Percentiles rank a stretch among this genome's conserved stretches.
Conservation (phyloP, 2,329 filamentous ascomycete genomes). For the Paraphoma chrysanthemicola region DNA sequence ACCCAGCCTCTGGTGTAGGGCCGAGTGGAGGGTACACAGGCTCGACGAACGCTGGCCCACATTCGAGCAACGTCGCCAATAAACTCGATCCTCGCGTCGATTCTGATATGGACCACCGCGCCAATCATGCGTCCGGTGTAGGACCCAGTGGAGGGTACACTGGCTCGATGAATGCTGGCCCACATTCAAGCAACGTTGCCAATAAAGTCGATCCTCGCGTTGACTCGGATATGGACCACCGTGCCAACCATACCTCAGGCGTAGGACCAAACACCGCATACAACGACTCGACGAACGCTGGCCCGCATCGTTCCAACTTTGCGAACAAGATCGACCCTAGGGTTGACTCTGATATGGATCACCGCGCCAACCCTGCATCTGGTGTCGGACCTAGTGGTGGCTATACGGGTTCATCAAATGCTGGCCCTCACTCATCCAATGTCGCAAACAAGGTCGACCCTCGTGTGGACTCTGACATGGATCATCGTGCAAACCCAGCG, state of each 20-base stretch:
- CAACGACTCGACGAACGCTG: constrained; percentile 22
- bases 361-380: constrained; percentile 4
- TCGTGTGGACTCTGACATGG: constrained; percentile 26
- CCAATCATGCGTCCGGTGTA: no score
- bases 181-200: constrained; percentile 34
- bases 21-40: constrained; percentile 22
- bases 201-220: constrained; percentile 45
- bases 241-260: constrained; percentile 24
- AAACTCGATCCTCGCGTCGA: constrained; percentile 34
- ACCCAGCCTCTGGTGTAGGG: constrained; percentile 25
- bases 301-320: constrained; percentile 11
- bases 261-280: constrained; percentile 23
- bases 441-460: constrained; percentile 26
- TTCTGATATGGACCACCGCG: constrained; percentile 21
- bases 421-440: constrained; percentile 9
- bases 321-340: constrained; percentile 24
- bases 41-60: constrained; percentile 20
- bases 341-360: constrained; percentile 28
- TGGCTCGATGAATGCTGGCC: constrained; percentile 35
- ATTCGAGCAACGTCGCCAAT: constrained; percentile 32
- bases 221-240: constrained; percentile 27
- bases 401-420: constrained; percentile 19
- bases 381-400: constrained; percentile 18
- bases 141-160: constrained; percentile 21
- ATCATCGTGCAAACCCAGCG: constrained; percentile 9